A percentile compares a stretch with the other conserved stretches of the same genome.
Conservation (phyloP, 352 stramenopile genomes). For the Globisporangium iwayamae region DNA sequence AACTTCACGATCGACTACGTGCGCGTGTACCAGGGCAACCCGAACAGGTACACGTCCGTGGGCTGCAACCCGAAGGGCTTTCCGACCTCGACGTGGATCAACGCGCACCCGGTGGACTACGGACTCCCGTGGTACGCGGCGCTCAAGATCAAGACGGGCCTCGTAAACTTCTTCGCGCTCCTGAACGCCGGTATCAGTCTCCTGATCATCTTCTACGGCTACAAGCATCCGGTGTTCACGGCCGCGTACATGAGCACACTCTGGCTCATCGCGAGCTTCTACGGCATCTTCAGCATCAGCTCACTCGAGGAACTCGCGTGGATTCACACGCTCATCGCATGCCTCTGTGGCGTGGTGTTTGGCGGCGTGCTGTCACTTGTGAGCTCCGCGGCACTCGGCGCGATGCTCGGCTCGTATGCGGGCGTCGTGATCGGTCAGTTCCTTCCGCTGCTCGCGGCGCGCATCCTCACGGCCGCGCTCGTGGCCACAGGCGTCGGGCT, state of each 20-base stretch:
- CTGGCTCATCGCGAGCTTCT: slow-evolving; percentile 63
- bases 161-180: slow-evolving; percentile 50
- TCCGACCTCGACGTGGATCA: slow-evolving; percentile 91
- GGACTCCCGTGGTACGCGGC: slow-evolving; percentile 82
- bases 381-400: slow-evolving; percentile 50
- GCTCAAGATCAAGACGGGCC: slow-evolving; percentile 40
- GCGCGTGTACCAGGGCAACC: slow-evolving; percentile 91
- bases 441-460: slow-evolving; percentile 53
- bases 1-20: slow-evolving; percentile 96
- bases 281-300: slow-evolving; percentile 57
- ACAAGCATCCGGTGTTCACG: slow-evolving; percentile 45
- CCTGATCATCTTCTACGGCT: slow-evolving; percentile 57
- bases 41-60: slow-evolving; percentile 88
- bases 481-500: slow-evolving; percentile 38
- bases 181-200: slow-evolving; percentile 54
- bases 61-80: slow-evolving; percentile 91
- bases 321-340: slow-evolving; percentile 65
- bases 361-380: slow-evolving; percentile 63
- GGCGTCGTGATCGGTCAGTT: slow-evolving; percentile 63
- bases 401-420: slow-evolving; percentile 63
- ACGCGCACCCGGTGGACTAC: slow-evolving; percentile 80
- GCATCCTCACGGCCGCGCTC: slow-evolving; percentile 49
- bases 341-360: slow-evolving; percentile 69
- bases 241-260: slow-evolving; percentile 53
- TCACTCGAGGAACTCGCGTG: slow-evolving; percentile 49